Conservation (phyloP, 2,329 filamentous ascomycete species). For the Talaromyces sp. region DNA sequence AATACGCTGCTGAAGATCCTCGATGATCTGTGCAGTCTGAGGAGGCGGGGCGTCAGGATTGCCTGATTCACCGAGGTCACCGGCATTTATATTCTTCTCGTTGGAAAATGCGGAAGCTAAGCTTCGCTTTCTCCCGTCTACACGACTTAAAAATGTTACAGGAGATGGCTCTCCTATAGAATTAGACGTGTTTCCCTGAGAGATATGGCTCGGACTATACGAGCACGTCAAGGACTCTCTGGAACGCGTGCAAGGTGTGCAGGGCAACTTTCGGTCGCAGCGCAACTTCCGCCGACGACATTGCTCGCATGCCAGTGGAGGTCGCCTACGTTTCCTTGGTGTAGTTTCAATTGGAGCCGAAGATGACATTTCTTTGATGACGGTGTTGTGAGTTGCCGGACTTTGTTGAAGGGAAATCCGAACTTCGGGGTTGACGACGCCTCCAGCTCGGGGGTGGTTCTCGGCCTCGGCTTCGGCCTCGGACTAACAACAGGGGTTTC, state of each 20-base stretch:
- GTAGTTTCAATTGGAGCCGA: not conserved
- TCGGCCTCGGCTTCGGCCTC: not conserved
- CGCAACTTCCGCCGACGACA: constrained; percentile 27
- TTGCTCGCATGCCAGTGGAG: constrained; percentile 23
- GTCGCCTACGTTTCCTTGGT: constrained; percentile 24
- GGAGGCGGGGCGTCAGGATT: not conserved
- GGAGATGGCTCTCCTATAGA: not conserved
- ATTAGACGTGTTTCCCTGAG: not conserved
- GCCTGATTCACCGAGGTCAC: not conserved
- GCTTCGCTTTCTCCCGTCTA: not conserved
- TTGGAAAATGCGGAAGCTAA: not conserved
- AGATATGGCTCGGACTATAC: constrained; percentile 8
- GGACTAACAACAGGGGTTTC: not conserved
- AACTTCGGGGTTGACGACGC: not conserved
- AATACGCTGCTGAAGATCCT: constrained; percentile 6
- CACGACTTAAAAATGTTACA: too few species aligned
- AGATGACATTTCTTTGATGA: not conserved
- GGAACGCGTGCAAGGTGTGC: constrained; percentile 22
- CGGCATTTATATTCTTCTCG: not conserved
- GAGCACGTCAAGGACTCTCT: constrained; percentile 19
- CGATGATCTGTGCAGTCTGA: constrained; percentile 1
- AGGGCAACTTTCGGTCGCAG: constrained; percentile 25
- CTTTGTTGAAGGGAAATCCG: not conserved
- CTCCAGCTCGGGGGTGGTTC: not conserved
- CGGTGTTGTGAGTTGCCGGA: not conserved